Evolutionary conservation across 1,284 basidiomycete species (phyloP).

Genomic region (Ceratobasidium sp.): DNA sequence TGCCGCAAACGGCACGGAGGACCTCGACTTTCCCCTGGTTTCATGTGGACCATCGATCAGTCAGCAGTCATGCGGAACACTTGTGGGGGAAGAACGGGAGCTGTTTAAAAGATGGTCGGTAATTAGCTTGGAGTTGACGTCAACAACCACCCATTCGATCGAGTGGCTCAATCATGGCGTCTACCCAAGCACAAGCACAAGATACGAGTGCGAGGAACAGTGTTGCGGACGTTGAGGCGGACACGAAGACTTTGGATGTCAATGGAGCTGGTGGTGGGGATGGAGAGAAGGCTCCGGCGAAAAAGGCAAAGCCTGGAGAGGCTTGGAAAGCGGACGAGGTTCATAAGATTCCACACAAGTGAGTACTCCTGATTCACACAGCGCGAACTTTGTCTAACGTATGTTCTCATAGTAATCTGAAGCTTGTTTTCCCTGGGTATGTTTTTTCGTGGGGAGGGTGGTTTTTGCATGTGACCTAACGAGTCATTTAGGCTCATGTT

Average conservation of each 20-base stretch:
- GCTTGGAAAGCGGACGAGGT: slow-evolving; percentile 45
- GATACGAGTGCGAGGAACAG: slow-evolving; percentile 7
- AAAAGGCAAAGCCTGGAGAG: slow-evolving; percentile 32
- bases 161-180: slow-evolving; percentile 14
- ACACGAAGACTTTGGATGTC: slow-evolving; percentile 22
- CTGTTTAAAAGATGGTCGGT: too few species aligned
- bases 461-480: slow-evolving; percentile 8
- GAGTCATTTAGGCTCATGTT: slow-evolving; percentile 63
- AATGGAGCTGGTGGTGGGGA: not conserved
- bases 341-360: slow-evolving; percentile 46
- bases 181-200: slow-evolving; percentile 11
- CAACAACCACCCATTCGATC: too few species aligned
- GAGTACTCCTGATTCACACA: not conserved
- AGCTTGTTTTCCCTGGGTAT: slow-evolving; percentile 58
- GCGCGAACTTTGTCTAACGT: slow-evolving; percentile 10
- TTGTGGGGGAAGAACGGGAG: too few species aligned
- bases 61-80: too few species aligned
- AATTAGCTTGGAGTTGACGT: too few species aligned
- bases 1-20: too few species aligned
- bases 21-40: too few species aligned
- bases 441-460: not conserved
- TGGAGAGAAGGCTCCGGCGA: slow-evolving; percentile 20
- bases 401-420: slow-evolving; percentile 54
- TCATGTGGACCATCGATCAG: too few species aligned
- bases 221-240: slow-evolving; percentile 16